Conservation (phyloP, 345 rosid species). For the Chamaenerion angustifolium region DNA sequence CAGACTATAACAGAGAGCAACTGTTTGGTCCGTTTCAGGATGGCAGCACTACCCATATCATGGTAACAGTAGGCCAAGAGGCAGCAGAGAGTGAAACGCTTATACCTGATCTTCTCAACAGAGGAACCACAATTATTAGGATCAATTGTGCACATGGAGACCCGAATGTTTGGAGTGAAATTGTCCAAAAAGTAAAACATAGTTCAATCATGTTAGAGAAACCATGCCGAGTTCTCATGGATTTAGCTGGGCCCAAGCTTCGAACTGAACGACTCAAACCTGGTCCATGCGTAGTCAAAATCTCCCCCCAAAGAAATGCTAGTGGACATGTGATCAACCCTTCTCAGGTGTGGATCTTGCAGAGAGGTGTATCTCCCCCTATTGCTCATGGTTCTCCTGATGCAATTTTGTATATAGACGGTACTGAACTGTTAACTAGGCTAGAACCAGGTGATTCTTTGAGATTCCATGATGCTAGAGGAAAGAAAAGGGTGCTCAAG, state of each 20-base stretch:
- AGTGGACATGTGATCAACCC: constrained; percentile 36
- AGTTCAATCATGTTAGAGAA: constrained; percentile 44
- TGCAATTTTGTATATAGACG: constrained; percentile 29
- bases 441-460: constrained; percentile 36
- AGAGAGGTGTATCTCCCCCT: constrained; percentile 31
- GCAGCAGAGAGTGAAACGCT: constrained; percentile 36
- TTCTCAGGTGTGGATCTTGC: constrained; percentile 48
- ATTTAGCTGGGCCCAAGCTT: constrained; percentile 68
- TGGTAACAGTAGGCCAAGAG: constrained; percentile 62
- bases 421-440: constrained; percentile 24
- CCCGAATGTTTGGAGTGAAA: constrained; percentile 45
- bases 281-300: constrained; percentile 48
- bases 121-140: constrained; percentile 43
- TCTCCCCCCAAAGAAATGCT: constrained; percentile 45
- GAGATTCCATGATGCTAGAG: constrained; percentile 41
- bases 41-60: constrained; percentile 33
- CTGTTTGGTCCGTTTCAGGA: constrained; percentile 33
- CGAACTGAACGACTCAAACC: constrained; percentile 41
- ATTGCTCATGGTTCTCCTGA: constrained; percentile 44
- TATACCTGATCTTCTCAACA: constrained; percentile 30
- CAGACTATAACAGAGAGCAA: constrained; percentile 25
- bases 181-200: constrained; percentile 39
- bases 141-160: constrained; percentile 65
- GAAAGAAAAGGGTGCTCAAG: constrained; percentile 36
- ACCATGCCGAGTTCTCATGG: constrained; percentile 61